Conservation (phyloP, 305 asterid species). For the Fraxinus ornus region DNA sequence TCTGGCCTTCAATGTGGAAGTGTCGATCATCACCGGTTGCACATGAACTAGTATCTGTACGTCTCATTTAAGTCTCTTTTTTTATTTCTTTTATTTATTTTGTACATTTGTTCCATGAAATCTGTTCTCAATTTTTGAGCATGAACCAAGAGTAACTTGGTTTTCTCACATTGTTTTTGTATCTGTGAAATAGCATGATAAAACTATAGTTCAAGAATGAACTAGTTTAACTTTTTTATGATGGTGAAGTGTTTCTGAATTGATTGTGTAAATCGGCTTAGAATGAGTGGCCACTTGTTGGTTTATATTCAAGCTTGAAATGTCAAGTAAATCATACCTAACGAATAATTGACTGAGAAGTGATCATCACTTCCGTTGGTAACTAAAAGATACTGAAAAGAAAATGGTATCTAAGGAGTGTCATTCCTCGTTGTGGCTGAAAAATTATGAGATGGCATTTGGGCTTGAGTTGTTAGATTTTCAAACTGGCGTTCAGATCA, state of each 20-base stretch:
- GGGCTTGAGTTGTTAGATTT: neutral
- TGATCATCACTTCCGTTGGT: neutral
- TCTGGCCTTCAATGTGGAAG: neutral
- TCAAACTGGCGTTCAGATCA: neutral
- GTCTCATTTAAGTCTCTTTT: neutral
- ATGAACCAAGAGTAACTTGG: neutral
- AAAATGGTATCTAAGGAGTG: neutral
- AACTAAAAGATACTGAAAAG: neutral
- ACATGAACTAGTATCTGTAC: neutral
- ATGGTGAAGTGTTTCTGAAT: neutral
- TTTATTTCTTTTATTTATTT: neutral
- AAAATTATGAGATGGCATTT: neutral
- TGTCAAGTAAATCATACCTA: neutral
- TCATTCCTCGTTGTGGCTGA: neutral
- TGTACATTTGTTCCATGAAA: neutral
- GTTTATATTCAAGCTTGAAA: neutral
- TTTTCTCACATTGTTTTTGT: neutral
- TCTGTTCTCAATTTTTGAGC: neutral
- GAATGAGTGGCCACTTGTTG: neutral
- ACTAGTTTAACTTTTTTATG: neutral
- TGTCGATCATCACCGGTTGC: neutral
- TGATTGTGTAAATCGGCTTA: neutral
- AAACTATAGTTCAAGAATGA: neutral
- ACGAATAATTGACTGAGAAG: neutral
- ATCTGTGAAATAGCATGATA: neutral